Conservation (phyloP, 202 grass and related monocot genomes). For the Hordeum pubiflorum region DNA sequence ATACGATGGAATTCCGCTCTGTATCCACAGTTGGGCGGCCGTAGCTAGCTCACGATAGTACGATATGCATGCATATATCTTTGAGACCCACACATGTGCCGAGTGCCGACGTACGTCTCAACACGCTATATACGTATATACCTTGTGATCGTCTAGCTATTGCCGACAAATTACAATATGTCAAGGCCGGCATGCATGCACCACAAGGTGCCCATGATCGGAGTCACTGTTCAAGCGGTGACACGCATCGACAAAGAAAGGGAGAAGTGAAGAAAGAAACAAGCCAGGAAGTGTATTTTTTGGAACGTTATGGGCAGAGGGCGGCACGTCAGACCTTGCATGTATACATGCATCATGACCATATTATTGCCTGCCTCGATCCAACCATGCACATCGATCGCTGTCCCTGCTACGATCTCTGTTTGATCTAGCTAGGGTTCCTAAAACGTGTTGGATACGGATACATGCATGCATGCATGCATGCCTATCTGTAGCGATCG, state of each 20-base stretch:
- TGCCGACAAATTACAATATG: background rate
- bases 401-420: background rate
- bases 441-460: background rate
- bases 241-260: background rate
- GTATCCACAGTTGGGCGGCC: background rate
- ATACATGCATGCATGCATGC: background rate
- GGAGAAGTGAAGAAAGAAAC: background rate
- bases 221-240: background rate
- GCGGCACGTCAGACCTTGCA: background rate
- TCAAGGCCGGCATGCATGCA: background rate
- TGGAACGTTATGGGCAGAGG: background rate
- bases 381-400: background rate
- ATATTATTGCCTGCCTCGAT: constrained; percentile 2
- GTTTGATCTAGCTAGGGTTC: background rate
- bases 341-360: background rate
- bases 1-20: background rate
- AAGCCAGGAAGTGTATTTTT: background rate
- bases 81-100: too few relatives aligned
- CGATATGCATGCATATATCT: background rate
- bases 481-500: background rate
- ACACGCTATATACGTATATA: too few relatives aligned
- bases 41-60: background rate
- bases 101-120: too few relatives aligned
- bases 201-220: too few relatives aligned
- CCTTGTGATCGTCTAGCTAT: too few relatives aligned